A percentile compares a stretch with the other conserved stretches of the same genome.
These are phyloP conservation scores for Russula foetens DNA, from an alignment of 768 basidiomycete genomes.

Conservation along the genomic window DNA sequence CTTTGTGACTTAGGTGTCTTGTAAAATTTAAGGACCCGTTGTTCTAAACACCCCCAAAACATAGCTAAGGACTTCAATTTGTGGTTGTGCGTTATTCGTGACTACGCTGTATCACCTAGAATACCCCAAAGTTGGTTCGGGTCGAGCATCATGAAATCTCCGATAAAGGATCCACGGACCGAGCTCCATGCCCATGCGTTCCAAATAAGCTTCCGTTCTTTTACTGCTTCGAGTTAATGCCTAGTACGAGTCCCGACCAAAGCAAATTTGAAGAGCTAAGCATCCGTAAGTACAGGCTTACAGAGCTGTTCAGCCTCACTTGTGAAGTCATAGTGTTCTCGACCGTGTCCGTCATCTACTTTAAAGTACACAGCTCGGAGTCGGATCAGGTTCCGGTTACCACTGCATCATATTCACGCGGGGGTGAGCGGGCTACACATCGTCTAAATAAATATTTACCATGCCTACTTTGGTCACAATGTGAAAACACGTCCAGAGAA, in stretches of 20 bases:
- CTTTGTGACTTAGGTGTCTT: background rate
- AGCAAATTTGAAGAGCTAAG: background rate
- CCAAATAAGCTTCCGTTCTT: background rate
- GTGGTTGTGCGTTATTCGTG: background rate
- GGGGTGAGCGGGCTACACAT: background rate
- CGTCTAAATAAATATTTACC: background rate
- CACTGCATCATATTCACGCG: background rate
- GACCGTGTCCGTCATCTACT: background rate
- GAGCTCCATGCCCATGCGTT: slow-evolving; percentile 1
- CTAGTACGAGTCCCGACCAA: background rate
- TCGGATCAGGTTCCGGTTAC: background rate
- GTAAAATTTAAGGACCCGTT: background rate
- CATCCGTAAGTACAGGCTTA: background rate
- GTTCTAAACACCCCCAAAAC: background rate
- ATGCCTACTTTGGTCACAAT: background rate
- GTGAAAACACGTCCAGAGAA: background rate
- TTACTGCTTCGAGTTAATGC: background rate
- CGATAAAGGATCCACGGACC: background rate
- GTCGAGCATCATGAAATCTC: background rate
- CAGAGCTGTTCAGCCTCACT: no score
- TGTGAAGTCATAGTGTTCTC: slow-evolving; percentile 1
- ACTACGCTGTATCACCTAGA: background rate
- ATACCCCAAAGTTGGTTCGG: background rate
- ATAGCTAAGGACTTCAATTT: background rate
- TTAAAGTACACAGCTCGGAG: background rate